Percentiles rank a stretch among this genome's conserved stretches.
Conservation (phyloP, 208 protist genomes). For the Leishmania aethiopica region DNA sequence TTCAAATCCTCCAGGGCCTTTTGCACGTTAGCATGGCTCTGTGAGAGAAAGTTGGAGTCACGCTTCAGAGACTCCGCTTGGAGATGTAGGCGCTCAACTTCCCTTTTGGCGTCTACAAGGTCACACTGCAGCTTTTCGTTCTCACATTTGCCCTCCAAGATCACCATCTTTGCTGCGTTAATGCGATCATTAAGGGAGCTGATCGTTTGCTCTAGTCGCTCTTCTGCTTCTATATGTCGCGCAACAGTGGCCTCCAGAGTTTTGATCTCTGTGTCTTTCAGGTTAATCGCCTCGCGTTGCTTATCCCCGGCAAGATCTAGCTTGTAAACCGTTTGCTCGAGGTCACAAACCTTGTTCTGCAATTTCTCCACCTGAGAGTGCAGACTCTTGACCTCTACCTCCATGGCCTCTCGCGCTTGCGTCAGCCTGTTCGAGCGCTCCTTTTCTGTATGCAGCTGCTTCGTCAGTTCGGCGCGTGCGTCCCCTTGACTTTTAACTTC, state of each 20-base stretch:
- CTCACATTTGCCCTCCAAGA: slow-evolving; percentile 60
- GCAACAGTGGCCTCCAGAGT: slow-evolving; percentile 50
- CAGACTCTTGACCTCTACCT: slow-evolving; percentile 42
- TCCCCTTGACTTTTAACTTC: slow-evolving; percentile 15
- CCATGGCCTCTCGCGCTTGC: slow-evolving; percentile 20
- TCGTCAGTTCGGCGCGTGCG: slow-evolving; percentile 26
- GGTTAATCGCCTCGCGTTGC: slow-evolving; percentile 57
- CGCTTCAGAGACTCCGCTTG: slow-evolving; percentile 58
- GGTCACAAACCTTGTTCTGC: slow-evolving; percentile 61
- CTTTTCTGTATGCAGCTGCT: slow-evolving; percentile 39
- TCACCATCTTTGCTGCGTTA: slow-evolving; percentile 72
- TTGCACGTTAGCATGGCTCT: slow-evolving; percentile 50
- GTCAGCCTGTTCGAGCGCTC: slow-evolving; percentile 40
- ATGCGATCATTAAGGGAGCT: slow-evolving; percentile 72
- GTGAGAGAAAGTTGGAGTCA: slow-evolving; percentile 44
- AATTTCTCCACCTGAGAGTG: slow-evolving; percentile 54
- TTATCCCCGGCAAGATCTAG: slow-evolving; percentile 70
- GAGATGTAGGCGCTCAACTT: slow-evolving; percentile 51
- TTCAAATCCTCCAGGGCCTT: slow-evolving; percentile 58
- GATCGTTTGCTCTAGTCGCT: slow-evolving; percentile 70
- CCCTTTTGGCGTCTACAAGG: slow-evolving; percentile 50
- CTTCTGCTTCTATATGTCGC: slow-evolving; percentile 50
- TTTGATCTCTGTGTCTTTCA: slow-evolving; percentile 80
- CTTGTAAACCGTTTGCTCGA: slow-evolving; percentile 73
- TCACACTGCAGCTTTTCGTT: slow-evolving; percentile 70